These are phyloP conservation scores for Pholiota microspora DNA, from an alignment of 768 basidiomycete species.

Conservation along the genomic window DNA sequence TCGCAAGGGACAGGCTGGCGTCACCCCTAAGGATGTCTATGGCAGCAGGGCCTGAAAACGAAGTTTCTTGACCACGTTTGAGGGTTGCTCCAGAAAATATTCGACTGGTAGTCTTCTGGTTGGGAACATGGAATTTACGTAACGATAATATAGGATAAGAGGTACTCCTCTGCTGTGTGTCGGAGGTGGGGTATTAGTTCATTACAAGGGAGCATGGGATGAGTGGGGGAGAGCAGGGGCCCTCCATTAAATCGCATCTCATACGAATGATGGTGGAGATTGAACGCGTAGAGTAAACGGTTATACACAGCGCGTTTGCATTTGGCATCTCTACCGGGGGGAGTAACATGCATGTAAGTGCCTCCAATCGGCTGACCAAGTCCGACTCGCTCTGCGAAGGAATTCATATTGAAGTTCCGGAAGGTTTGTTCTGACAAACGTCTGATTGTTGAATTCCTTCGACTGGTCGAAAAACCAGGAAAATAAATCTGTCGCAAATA, in stretches of 20 bases:
- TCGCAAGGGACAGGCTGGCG: constrained; percentile 80
- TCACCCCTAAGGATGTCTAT: constrained; percentile 78
- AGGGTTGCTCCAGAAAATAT: not conserved
- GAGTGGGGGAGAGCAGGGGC: no score
- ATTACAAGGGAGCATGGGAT: no score
- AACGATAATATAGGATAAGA: constrained; percentile 1
- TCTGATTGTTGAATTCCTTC: constrained; percentile 36
- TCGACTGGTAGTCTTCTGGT: not conserved
- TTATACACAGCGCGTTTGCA: no score
- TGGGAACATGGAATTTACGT: constrained; percentile 1
- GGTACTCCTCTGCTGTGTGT: no score
- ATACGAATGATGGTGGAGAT: no score
- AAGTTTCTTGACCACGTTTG: not conserved
- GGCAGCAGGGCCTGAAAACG: constrained; percentile 49
- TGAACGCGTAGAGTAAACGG: no score
- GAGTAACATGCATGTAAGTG: constrained; percentile 49
- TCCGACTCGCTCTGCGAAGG: constrained; percentile 37
- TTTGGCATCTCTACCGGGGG: no score
- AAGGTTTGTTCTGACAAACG: constrained; percentile 34
- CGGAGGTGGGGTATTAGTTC: no score
- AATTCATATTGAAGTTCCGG: constrained; percentile 41
- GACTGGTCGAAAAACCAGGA: constrained; percentile 47
- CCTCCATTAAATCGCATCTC: no score
- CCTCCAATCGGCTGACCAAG: constrained; percentile 47
- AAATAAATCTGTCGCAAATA: constrained; percentile 38